phyloP scores from a whole-genome alignment of 2,329 filamentous ascomycete species.

The Colletotrichum sp. region DNA sequence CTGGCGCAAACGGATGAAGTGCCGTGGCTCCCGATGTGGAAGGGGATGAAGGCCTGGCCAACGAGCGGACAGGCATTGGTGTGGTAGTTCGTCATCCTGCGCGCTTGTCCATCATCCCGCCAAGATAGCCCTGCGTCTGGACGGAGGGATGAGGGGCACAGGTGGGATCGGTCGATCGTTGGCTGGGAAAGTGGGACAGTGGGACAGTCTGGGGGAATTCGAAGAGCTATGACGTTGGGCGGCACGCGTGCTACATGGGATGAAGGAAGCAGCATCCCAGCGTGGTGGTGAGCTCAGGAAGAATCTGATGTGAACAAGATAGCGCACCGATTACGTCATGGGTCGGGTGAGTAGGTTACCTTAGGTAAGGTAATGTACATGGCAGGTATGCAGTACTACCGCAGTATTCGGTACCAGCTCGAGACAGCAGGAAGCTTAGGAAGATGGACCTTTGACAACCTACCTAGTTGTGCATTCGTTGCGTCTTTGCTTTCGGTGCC shows the following conservation, averaged over 20 bases:
- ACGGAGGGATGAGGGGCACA: not conserved
- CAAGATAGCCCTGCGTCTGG: slow-evolving; percentile 4
- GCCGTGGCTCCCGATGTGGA: not conserved
- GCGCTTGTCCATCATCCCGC: slow-evolving; percentile 5
- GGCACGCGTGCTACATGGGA: not conserved
- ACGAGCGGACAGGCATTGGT: not conserved
- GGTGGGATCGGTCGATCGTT: slow-evolving; percentile 1
- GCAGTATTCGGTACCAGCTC: not conserved
- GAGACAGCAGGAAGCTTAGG: not conserved
- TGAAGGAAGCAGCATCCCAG: not conserved
- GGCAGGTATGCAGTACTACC: not conserved
- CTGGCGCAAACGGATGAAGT: slow-evolving; percentile 2
- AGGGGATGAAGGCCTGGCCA: not conserved
- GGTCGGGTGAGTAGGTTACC: not conserved
- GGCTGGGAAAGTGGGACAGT: not conserved
- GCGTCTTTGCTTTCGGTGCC: not conserved
- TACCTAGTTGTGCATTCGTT: not conserved
- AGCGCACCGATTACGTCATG: slow-evolving; percentile 5
- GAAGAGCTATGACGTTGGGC: slow-evolving; percentile 11
- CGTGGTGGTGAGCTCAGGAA: not conserved
- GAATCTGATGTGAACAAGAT: not conserved
- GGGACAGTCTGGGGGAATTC: not conserved
- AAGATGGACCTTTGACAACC: not conserved
- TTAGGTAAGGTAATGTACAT: not conserved
- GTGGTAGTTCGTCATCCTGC: slow-evolving; percentile 9